Evolutionary conservation across 345 rosid species (phyloP).

Genomic region (Punica granatum): DNA sequence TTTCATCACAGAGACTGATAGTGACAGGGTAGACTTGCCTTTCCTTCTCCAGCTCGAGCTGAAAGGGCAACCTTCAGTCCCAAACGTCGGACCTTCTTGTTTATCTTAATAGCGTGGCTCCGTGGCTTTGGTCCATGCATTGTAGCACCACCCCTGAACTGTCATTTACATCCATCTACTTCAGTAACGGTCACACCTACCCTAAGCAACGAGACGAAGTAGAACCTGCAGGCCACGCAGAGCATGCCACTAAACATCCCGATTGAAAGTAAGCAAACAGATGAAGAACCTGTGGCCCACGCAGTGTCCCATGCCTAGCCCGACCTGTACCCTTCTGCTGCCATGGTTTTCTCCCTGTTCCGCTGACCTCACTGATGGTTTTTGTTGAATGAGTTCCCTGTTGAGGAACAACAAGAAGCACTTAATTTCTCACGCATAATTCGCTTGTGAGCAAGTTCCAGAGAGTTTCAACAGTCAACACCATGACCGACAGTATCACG

Average conservation of each 20-base stretch:
- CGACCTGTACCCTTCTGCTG: conserved; percentile 82
- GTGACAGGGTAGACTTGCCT: conserved; percentile 31
- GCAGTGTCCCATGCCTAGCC: conserved; percentile 83
- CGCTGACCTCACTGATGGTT: conserved; percentile 89
- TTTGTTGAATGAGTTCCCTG: conserved; percentile 96
- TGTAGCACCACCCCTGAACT: conserved; percentile 84
- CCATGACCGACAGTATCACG: not conserved
- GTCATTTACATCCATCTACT: conserved; percentile 16
- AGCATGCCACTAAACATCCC: conserved; percentile 1
- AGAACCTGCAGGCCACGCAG: conserved; percentile 3
- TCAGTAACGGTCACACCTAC: not conserved
- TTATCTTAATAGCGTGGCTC: conserved; percentile 84
- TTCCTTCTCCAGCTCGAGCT: conserved; percentile 94
- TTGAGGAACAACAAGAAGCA: conserved; percentile 3
- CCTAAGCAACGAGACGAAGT: conserved; percentile 8
- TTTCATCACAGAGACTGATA: no score
- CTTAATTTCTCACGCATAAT: conserved; percentile 1
- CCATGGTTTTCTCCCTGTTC: conserved; percentile 93
- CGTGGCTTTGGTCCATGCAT: conserved; percentile 97
- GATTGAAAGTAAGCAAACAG: conserved; percentile 6
- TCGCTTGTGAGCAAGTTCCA: not conserved
- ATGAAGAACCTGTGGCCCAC: conserved; percentile 74
- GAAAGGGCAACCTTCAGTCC: conserved; percentile 90
- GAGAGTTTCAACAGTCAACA: not conserved
- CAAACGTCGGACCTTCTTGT: conserved; percentile 83